phyloP scores from a whole-genome alignment of 2,329 filamentous ascomycete genomes.

The Cladorrhinum sp. region DNA sequence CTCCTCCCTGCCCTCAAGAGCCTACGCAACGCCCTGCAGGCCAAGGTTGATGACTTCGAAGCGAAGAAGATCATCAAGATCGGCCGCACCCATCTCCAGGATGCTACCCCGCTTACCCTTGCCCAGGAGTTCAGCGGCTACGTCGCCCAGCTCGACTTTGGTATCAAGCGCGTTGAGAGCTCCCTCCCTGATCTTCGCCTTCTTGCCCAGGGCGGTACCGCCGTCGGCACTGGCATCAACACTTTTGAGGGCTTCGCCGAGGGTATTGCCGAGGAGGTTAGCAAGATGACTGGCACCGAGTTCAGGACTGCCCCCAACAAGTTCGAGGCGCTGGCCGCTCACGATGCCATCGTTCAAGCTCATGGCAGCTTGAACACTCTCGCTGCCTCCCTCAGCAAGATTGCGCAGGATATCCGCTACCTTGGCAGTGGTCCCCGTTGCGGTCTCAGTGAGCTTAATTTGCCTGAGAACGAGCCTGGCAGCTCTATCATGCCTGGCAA shows the following conservation, averaged over 20 bases:
- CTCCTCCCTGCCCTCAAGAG: constrained; percentile 80
- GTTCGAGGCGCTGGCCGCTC: constrained; percentile 93
- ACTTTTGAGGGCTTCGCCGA: constrained; percentile 95
- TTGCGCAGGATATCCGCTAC: constrained; percentile 96
- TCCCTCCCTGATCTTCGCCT: constrained; percentile 79
- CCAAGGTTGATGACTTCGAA: constrained; percentile 85
- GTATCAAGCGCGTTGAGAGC: constrained; percentile 81
- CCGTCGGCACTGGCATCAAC: constrained; percentile 96
- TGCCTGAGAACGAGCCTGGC: constrained; percentile 97
- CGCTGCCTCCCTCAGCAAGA: constrained; percentile 90
- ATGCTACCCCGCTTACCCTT: constrained; percentile 91
- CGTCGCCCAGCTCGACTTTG: constrained; percentile 87
- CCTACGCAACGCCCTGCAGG: constrained; percentile 78
- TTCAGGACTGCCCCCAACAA: constrained; percentile 99
- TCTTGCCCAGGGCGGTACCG: constrained; percentile 92
- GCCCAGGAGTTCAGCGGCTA: constrained; percentile 98
- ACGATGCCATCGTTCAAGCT: constrained; percentile 94
- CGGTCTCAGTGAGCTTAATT: constrained; percentile 85
- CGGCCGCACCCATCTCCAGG: constrained; percentile 93
- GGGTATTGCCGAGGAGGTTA: constrained; percentile 85
- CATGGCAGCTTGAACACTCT: constrained; percentile 92
- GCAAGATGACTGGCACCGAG: constrained; percentile 85
- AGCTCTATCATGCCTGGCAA: constrained; percentile 99
- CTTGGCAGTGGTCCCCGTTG: constrained; percentile 94
- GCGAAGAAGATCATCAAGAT: constrained; percentile 95